These are phyloP conservation scores for Pseudonectria foliicola DNA, from an alignment of 2,329 filamentous ascomycete genomes.

Conservation along the genomic window DNA sequence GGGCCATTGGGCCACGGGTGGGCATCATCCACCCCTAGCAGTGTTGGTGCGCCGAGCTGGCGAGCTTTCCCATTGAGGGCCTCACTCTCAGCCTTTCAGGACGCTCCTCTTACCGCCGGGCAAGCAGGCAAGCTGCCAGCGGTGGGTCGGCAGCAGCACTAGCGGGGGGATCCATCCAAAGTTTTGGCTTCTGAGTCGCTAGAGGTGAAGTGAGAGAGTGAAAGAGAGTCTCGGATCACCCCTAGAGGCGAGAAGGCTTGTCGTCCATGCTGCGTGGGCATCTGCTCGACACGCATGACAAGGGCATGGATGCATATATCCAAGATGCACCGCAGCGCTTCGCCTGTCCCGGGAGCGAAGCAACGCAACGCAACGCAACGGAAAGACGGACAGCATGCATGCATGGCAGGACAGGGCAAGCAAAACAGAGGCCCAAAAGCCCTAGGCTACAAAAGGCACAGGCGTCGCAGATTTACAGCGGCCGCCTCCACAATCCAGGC, in stretches of 20 bases:
- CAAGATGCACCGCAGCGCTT: too few relatives aligned
- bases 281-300: too few relatives aligned
- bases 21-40: too few relatives aligned
- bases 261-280: not conserved
- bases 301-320: too few relatives aligned
- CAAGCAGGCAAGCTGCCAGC: constrained; percentile 18
- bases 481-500: constrained; percentile 9
- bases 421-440: constrained; percentile 1
- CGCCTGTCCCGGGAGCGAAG: too few relatives aligned
- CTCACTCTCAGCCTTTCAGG: constrained; percentile 30
- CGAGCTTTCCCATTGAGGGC: constrained; percentile 16
- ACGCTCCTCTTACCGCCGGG: constrained; percentile 31
- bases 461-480: constrained; percentile 4
- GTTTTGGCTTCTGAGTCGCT: too few relatives aligned
- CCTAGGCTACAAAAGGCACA: constrained; percentile 3
- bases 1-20: too few relatives aligned
- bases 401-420: constrained; percentile 5
- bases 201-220: too few relatives aligned
- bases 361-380: constrained; percentile 3
- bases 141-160: constrained; percentile 16
- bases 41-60: not conserved
- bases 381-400: constrained; percentile 7
- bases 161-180: constrained; percentile 4
- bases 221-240: too few relatives aligned
- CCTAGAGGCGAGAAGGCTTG: not conserved